Percentiles rank a stretch among this genome's conserved stretches.
These are phyloP conservation scores for Leucocoprinus sp. DNA, from an alignment of 768 basidiomycete genomes.

Conservation along the genomic window DNA sequence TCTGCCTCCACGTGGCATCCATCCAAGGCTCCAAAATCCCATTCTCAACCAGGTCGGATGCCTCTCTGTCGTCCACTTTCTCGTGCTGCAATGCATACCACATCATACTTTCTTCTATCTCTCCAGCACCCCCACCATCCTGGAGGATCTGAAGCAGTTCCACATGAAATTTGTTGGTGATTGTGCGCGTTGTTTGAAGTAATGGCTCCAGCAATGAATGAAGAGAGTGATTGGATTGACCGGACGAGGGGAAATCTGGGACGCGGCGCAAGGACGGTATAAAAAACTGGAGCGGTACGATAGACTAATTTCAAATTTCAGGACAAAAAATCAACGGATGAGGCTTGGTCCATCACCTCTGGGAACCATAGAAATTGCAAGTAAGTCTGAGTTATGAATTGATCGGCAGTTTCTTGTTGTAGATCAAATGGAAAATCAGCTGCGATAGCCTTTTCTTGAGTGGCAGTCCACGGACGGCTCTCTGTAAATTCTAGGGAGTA, in stretches of 20 bases:
- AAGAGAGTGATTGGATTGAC: slow-evolving; percentile 38
- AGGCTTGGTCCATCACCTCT: slow-evolving; percentile 40
- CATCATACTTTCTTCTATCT: slow-evolving; percentile 67
- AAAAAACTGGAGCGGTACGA: slow-evolving; percentile 58
- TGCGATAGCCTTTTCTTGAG: slow-evolving; percentile 51
- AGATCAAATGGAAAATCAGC: slow-evolving; percentile 50
- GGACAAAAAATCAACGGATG: not conserved
- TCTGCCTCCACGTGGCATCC: slow-evolving; percentile 44
- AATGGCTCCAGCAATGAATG: slow-evolving; percentile 54
- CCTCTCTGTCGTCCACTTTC: slow-evolving; percentile 27
- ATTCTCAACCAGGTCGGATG: not conserved
- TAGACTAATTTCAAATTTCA: slow-evolving; percentile 58
- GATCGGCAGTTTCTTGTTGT: slow-evolving; percentile 39
- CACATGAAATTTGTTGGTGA: slow-evolving; percentile 52
- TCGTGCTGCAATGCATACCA: slow-evolving; percentile 67
- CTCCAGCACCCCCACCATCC: slow-evolving; percentile 52
- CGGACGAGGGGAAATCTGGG: slow-evolving; percentile 22
- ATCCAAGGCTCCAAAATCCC: slow-evolving; percentile 28
- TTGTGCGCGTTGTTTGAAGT: slow-evolving; percentile 48
- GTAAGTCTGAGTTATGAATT: slow-evolving; percentile 56
- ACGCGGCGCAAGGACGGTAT: slow-evolving; percentile 51
- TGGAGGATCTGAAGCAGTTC: slow-evolving; percentile 55
- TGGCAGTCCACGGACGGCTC: slow-evolving; percentile 36
- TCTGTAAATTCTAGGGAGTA: not conserved
- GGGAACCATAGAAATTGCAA: slow-evolving; percentile 76